phyloP scores from a whole-genome alignment of 2,329 filamentous ascomycete species.

The Aspergillus piperis region DNA sequence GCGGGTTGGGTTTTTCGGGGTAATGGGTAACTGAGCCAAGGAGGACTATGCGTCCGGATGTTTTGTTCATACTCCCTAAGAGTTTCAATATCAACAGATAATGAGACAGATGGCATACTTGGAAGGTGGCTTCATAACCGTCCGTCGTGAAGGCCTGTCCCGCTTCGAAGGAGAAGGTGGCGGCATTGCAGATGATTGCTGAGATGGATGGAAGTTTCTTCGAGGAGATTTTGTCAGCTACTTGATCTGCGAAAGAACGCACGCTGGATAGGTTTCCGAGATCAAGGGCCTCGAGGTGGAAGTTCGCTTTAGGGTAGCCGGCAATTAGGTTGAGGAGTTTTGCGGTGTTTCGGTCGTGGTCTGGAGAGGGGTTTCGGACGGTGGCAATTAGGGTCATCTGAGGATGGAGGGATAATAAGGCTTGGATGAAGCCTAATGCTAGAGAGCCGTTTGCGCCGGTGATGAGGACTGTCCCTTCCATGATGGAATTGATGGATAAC shows the following conservation, averaged over 20 bases:
- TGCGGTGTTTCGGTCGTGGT: slow-evolving; percentile 30
- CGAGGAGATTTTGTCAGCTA: slow-evolving; percentile 28
- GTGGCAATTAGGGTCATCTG: slow-evolving; percentile 29
- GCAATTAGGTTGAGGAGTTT: slow-evolving; percentile 24
- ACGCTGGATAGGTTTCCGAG: slow-evolving; percentile 38
- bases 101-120: slow-evolving; percentile 45
- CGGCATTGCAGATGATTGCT: slow-evolving; percentile 47
- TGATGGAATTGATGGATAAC: neutral
- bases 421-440: slow-evolving; percentile 30
- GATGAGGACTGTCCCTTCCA: slow-evolving; percentile 30
- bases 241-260: slow-evolving; percentile 34
- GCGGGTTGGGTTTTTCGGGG: slow-evolving; percentile 39
- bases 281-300: slow-evolving; percentile 40
- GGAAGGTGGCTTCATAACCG: slow-evolving; percentile 43
- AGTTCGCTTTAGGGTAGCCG: slow-evolving; percentile 25
- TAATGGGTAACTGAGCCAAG: slow-evolving; percentile 40
- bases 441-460: slow-evolving; percentile 38
- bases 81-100: slow-evolving; percentile 41
- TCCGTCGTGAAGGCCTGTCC: slow-evolving; percentile 39
- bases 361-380: slow-evolving; percentile 31
- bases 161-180: slow-evolving; percentile 39
- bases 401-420: slow-evolving; percentile 27
- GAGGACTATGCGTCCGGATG: slow-evolving; percentile 30
- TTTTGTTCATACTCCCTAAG: slow-evolving; percentile 27
- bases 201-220: slow-evolving; percentile 34